Base-by-base conservation (phyloP, 1,139 yeast species). In the Tardiomyces depauwii region DNA sequence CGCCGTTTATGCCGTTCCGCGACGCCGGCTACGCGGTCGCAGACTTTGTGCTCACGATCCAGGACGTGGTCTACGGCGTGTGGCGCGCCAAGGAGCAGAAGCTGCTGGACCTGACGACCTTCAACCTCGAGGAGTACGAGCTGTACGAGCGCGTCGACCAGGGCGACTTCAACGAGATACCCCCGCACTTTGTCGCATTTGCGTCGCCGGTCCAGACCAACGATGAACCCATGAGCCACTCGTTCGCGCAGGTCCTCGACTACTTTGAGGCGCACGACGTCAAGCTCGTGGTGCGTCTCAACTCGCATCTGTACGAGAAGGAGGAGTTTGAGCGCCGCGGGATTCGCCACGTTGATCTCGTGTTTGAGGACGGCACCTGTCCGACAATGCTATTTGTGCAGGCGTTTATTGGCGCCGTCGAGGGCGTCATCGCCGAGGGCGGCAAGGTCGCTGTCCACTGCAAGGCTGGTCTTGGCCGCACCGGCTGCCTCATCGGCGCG, bases 41-140 rank as follows among this genome's bases (percentile, higher is more conserved):
- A 0, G 98, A 91, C 64, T 91, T 86, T 60, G 94, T 84, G 59
- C 78, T 91, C 52, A 79, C 95, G 12, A 86, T 91, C 52, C 98
- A 91, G 64, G 98, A 91, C 63, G 77, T 91, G 14, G 95, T 91
- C 2, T 91, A 91, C 58, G 98, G 94, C 11, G 80, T 93, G 64
- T 91, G 98, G 98, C 74, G 96, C 57, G 98, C 98, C n/a, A 91
- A 91, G 61, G 96, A 89, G 61, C 76, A 93, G 59, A 83, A 86
- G 2, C 78, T 91, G 73, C 71, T 91, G 45, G 96, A 91, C 59
- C 72, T 91, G 60, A 84, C 93, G 47, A 71, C 76, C n/a, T 89
- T 91, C 67, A 85, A 89, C 61, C 71, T 91, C 52, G 97, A 91
- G 62, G 95, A 87, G 58, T 70, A 91, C 62, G 98, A 91, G 65